Evolutionary conservation across 306 rosid genomes (phyloP), one percentile per base, ranked within the genome.

Genomic region (Arachis hypogaea): DNA sequence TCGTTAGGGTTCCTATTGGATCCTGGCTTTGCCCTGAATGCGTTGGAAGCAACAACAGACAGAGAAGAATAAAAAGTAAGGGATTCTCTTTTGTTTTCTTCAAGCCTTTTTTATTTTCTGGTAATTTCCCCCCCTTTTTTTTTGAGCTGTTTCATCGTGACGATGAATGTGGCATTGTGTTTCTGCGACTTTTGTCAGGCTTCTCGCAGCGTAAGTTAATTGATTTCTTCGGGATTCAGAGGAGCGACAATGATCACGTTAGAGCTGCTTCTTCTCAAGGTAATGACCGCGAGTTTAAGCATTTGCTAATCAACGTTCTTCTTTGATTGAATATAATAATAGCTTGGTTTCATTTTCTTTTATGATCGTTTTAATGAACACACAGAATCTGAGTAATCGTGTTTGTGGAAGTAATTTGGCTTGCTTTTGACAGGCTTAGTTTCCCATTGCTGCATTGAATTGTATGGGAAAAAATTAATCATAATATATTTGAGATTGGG

Each of bases 1-100:
- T 83, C 4, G 93, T 76, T 2, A 83, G 95, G 66, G 80, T 92
- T n/a, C 97, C 97, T 63, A 84, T 86, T 79, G 96, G 97, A 80
- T 78, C 93, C 36, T 92, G 97, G 97, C 81, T 87, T 38, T 92
- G 97, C 82, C 96, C 91, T 50, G 81, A 74, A 11, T 92, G 97
- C 74, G 58, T 79, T 78, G 4, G 91, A 86, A 9, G 74, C 8
- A 75, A 16, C 74, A 10, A 10, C 52, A 72, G 10, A 76, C 38
- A 58, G 50, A 83, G 75, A 83, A 78, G 84, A 82, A 75, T 72
- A 47, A 84, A 83, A 76, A 71, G 97, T 92, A 83, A 77, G 91
- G 71, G 75, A 80, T 67, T 79, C 7, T 30, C 33, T 36, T 66
- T 11, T 4, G 12, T 59, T 50, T 29, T 33, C 38, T 7, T 7